A percentile compares a stretch with the other conserved stretches of the same genome.
Conservation (phyloP, 192 early-diverging fungal species). For the Phycomyces blakesleeanus region DNA sequence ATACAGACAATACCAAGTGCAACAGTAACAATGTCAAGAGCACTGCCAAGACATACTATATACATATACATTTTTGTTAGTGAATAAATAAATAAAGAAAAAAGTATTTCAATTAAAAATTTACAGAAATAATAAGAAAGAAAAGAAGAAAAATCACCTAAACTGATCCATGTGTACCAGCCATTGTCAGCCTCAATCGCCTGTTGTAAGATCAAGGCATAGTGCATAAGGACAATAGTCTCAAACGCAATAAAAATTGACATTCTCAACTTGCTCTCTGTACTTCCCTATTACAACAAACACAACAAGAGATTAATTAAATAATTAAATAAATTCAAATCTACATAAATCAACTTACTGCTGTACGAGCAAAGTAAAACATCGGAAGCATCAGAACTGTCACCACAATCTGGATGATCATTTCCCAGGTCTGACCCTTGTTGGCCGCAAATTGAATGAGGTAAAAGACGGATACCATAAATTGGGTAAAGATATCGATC, state of each 20-base stretch:
- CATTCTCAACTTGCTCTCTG: slow-evolving; percentile 29
- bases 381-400: slow-evolving; percentile 35
- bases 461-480: slow-evolving; percentile 38
- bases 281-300: slow-evolving; percentile 25
- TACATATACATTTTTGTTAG: background rate
- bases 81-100: background rate
- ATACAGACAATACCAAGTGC: slow-evolving; percentile 26
- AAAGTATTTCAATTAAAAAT: background rate
- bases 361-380: slow-evolving; percentile 31
- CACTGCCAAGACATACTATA: slow-evolving; percentile 22
- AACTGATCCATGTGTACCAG: slow-evolving; percentile 37
- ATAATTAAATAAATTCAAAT: too few species aligned
- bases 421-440: slow-evolving; percentile 18
- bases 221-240: slow-evolving; percentile 35
- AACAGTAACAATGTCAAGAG: slow-evolving; percentile 15
- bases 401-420: slow-evolving; percentile 27
- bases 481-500: slow-evolving; percentile 39
- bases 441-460: slow-evolving; percentile 29
- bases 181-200: slow-evolving; percentile 23
- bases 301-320: background rate
- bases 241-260: slow-evolving; percentile 31
- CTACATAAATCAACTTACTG: slow-evolving; percentile 32
- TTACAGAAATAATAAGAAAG: too few species aligned
- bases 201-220: slow-evolving; percentile 23
- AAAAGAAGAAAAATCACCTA: slow-evolving; percentile 30